Conservation (phyloP, 2,329 filamentous ascomycete species). For the Fusarium burgessii region DNA sequence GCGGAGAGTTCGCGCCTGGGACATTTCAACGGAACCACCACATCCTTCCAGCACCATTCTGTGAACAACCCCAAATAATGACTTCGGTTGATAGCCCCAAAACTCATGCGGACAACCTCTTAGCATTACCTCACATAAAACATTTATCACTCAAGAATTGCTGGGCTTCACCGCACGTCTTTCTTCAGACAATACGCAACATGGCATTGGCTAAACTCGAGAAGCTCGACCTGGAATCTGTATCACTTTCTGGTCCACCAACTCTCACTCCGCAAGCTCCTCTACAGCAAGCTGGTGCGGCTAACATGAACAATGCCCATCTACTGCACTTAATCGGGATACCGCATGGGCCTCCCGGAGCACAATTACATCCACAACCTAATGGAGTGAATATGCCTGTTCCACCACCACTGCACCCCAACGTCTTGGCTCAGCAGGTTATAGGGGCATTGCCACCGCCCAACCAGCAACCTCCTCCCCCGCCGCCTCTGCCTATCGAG, state of each 20-base stretch:
- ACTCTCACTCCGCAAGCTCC: conserved; percentile 44
- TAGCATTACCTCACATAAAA: conserved; percentile 68
- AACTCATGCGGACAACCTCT: conserved; percentile 52
- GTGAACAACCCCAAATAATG: conserved; percentile 52
- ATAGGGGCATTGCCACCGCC: not conserved
- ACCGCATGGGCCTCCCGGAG: not conserved
- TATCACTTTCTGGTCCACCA: conserved; percentile 69
- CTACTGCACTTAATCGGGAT: conserved; percentile 36
- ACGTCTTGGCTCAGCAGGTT: conserved; percentile 10
- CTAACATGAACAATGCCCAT: conserved; percentile 20
- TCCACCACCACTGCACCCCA: not conserved
- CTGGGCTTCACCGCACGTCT: conserved; percentile 71
- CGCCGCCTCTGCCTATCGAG: conserved; percentile 13
- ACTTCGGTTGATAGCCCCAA: conserved; percentile 46
- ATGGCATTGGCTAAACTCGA: conserved; percentile 62
- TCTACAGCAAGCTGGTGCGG: conserved; percentile 35
- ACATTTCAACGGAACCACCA: conserved; percentile 71
- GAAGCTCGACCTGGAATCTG: conserved; percentile 70
- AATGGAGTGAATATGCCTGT: not conserved
- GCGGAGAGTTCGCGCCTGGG: conserved; percentile 74
- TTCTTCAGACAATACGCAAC: conserved; percentile 62
- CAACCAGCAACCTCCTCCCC: conserved; percentile 11
- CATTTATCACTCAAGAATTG: conserved; percentile 75
- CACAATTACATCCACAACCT: not conserved
- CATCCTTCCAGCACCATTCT: conserved; percentile 71